Evolutionary conservation across 2,329 filamentous ascomycete genomes (phyloP).

Genomic region (Verticillium tricorpus): DNA sequence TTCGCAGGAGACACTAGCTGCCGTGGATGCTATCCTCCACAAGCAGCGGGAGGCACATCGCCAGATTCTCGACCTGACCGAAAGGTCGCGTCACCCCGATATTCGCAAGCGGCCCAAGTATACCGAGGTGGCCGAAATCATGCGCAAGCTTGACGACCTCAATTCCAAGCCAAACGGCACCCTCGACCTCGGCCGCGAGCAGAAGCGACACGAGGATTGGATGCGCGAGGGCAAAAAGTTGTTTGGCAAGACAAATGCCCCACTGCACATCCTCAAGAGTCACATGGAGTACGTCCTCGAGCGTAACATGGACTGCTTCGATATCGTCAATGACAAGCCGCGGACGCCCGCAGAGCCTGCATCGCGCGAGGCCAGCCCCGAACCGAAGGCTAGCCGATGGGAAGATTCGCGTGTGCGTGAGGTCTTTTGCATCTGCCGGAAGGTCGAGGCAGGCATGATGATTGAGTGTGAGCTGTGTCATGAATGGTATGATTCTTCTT

Average conservation of each 20-base stretch:
- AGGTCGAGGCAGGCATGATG: conserved; percentile 96
- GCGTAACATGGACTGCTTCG: conserved; percentile 87
- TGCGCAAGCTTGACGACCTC: conserved; percentile 79
- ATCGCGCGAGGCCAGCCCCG: conserved; percentile 69
- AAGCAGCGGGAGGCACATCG: conserved; percentile 94
- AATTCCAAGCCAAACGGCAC: conserved; percentile 92
- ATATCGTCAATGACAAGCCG: conserved; percentile 77
- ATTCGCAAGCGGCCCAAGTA: conserved; percentile 81
- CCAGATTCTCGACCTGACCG: conserved; percentile 76
- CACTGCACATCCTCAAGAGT: conserved; percentile 88
- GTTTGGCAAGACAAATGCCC: conserved; percentile 96
- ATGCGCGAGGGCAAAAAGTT: conserved; percentile 97
- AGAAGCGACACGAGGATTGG: conserved; percentile 96
- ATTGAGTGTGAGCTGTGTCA: conserved; percentile 98
- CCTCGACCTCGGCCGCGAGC: conserved; percentile 87
- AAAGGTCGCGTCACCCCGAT: conserved; percentile 70
- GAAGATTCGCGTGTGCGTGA: conserved; percentile 63
- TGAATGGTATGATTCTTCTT: conserved; percentile 67
- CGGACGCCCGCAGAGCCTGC: conserved; percentile 87
- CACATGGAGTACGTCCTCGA: conserved; percentile 93
- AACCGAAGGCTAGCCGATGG: conserved; percentile 47
- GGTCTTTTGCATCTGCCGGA: conserved; percentile 95
- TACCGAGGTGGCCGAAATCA: conserved; percentile 82
- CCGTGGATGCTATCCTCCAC: conserved; percentile 86
- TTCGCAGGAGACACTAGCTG: conserved; percentile 70